Evolutionary conservation across 2,329 filamentous ascomycete species (phyloP), one percentile per base, ranked within the genome.

Genomic region (Botrytis pseudocinerea): DNA sequence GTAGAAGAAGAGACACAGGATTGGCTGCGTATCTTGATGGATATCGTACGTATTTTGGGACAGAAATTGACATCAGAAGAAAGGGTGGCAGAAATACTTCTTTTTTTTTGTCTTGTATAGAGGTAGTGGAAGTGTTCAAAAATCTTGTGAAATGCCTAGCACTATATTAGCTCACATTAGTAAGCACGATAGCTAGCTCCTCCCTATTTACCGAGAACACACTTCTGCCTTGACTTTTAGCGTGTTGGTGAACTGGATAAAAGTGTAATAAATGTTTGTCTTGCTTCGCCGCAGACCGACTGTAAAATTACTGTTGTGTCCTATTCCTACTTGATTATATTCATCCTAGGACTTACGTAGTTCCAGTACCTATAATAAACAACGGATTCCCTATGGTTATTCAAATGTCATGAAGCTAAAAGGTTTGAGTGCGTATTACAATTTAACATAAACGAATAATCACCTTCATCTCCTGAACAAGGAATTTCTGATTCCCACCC

Each of bases 391-490:
- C 25, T 25, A n/a, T n/a, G 48, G 6, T 51, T 48, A 14, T 51
- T 48, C 25, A 14, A 14, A 51, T 7, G 48, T n/a, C 25, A n/a
- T 3, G 16, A 51, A 14, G 2, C 6, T 16, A 16, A 7, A n/a
- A 0, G 3, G 6, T 51, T 2, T 5, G 25, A 16, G 25, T 3
- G 5, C 10, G 14, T n/a, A 25, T 5, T 12, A 25, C 22, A 12
- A 25, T 25, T 48, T 1, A 54, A n/a, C 5, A 54, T 54, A 25
- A 54, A 54, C 25, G 25, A 54, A 54, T 12, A 54, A 7, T 0
- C 46, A 14, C 9, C 4, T 0, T 25, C 48, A 54, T 54, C 12
- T 2, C 48, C 25, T n/a, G 25, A 1, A 54, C 12, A 54, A 54
- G 48, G 12, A 2, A 16, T 7, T 54, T 2, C 12, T 7, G 25